Conservation (phyloP, 2,329 filamentous ascomycete genomes). For the Fusarium algeriense region DNA sequence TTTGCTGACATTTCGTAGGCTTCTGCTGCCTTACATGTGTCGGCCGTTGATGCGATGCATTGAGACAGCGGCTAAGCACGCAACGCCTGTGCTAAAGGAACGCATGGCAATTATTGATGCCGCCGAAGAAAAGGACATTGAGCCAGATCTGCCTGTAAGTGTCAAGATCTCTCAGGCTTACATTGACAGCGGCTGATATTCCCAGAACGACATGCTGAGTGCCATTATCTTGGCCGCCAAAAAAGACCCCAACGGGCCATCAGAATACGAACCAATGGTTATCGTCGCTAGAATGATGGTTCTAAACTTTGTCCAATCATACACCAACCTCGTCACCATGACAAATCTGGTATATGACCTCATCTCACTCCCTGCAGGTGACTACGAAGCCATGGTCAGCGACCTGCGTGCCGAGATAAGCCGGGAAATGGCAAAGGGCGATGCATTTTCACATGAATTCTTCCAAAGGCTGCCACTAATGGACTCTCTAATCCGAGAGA, state of each 20-base stretch:
- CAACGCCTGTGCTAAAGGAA: slow-evolving; percentile 21
- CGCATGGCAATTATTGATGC: slow-evolving; percentile 25
- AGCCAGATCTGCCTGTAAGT: slow-evolving; percentile 12
- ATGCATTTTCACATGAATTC: slow-evolving; percentile 26
- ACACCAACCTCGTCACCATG: slow-evolving; percentile 32
- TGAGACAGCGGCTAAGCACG: slow-evolving; percentile 27
- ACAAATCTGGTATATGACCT: slow-evolving; percentile 33
- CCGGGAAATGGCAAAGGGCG: slow-evolving; percentile 14
- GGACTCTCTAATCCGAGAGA: slow-evolving; percentile 28
- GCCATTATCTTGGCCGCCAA: slow-evolving; percentile 26
- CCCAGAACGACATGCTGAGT: slow-evolving; percentile 29
- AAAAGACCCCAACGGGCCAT: slow-evolving; percentile 15
- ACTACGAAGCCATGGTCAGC: slow-evolving; percentile 16
- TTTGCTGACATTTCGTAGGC: slow-evolving; percentile 6
- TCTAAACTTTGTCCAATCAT: slow-evolving; percentile 31
- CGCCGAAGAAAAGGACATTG: slow-evolving; percentile 11
- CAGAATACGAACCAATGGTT: slow-evolving; percentile 28
- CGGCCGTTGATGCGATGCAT: slow-evolving; percentile 27
- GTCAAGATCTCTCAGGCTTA: background rate
- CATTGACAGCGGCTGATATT: background rate
- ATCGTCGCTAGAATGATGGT: slow-evolving; percentile 34
- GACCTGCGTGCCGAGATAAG: slow-evolving; percentile 24
- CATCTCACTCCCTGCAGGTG: slow-evolving; percentile 21
- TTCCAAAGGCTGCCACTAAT: slow-evolving; percentile 26
- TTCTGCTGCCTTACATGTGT: slow-evolving; percentile 26